phyloP scores from a whole-genome alignment of 2,329 filamentous ascomycete genomes.

The Calonectria hongkongensis region DNA sequence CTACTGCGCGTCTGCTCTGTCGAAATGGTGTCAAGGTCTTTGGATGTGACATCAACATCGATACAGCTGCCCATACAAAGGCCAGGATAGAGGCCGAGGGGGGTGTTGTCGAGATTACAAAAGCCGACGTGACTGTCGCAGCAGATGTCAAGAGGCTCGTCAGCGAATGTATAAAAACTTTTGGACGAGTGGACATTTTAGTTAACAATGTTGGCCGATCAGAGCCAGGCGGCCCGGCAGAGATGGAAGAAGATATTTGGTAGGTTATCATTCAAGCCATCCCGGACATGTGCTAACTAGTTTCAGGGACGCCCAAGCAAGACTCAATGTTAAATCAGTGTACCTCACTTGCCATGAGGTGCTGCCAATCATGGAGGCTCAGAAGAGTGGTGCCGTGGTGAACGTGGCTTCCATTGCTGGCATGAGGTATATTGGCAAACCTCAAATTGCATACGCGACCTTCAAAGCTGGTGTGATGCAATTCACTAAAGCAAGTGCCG shows the following conservation, averaged over 20 bases:
- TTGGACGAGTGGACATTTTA: constrained; percentile 3
- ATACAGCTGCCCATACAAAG: neutral
- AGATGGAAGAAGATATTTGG: constrained; percentile 24
- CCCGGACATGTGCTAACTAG: neutral
- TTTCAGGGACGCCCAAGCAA: constrained; percentile 27
- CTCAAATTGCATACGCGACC: constrained; percentile 69
- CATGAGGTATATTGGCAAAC: constrained; percentile 64
- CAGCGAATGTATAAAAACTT: neutral
- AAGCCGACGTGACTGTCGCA: neutral
- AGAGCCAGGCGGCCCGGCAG: neutral
- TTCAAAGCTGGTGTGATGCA: constrained; percentile 68
- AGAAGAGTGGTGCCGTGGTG: constrained; percentile 28
- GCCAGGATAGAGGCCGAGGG: neutral
- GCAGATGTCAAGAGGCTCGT: constrained; percentile 4
- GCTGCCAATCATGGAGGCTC: constrained; percentile 40
- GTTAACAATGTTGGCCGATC: constrained; percentile 16
- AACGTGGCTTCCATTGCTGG: constrained; percentile 31
- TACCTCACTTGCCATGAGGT: constrained; percentile 39
- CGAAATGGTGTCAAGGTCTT: constrained; percentile 8
- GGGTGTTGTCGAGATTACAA: neutral
- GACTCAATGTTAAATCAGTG: constrained; percentile 41
- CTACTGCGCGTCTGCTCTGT: neutral
- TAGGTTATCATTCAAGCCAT: neutral
- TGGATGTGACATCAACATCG: constrained; percentile 13
- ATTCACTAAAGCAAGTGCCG: constrained; percentile 65